These are phyloP conservation scores for Fusarium sp. DNA, from an alignment of 2,329 filamentous ascomycete species.

Conservation along the genomic window DNA sequence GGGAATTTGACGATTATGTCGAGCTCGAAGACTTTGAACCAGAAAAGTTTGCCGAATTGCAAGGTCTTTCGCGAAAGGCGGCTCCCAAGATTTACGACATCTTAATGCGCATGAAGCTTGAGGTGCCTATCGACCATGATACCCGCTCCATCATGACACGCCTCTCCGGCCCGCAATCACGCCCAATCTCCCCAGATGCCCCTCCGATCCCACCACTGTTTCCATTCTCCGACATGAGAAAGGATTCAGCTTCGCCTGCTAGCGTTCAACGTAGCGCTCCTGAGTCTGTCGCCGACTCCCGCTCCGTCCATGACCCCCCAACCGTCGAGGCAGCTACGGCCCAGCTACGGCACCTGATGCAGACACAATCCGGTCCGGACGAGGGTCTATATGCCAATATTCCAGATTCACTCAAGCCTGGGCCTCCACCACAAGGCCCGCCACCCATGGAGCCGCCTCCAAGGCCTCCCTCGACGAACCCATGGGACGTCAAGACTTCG, in stretches of 20 bases:
- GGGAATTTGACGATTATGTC: constrained; percentile 68
- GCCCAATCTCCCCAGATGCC: constrained; percentile 43
- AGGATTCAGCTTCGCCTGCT: constrained; percentile 7
- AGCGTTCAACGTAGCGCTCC: constrained; percentile 12
- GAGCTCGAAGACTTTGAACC: constrained; percentile 63
- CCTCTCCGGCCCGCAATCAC: constrained; percentile 42
- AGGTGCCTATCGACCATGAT: constrained; percentile 46
- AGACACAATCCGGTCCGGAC: constrained; percentile 42
- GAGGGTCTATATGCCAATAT: constrained; percentile 37
- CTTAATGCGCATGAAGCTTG: constrained; percentile 66
- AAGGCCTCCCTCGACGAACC: constrained; percentile 55
- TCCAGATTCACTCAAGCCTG: constrained; percentile 11
- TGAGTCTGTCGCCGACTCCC: constrained; percentile 23
- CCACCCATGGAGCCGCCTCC: constrained; percentile 43
- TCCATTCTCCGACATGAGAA: constrained; percentile 24
- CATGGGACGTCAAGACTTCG: constrained; percentile 54
- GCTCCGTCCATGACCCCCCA: constrained; percentile 27
- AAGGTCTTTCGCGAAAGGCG: constrained; percentile 59
- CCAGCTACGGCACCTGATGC: constrained; percentile 45
- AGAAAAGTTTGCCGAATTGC: constrained; percentile 61
- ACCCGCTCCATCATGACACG: constrained; percentile 44
- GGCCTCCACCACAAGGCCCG: constrained; percentile 18
- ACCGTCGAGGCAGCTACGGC: constrained; percentile 46
- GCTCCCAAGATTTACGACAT: constrained; percentile 63
- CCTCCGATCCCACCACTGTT: constrained; percentile 42